A percentile compares a stretch with the other conserved stretches of the same genome.
Conservation (phyloP, 129 eudicot species). For the Pittosporum tobira region DNA sequence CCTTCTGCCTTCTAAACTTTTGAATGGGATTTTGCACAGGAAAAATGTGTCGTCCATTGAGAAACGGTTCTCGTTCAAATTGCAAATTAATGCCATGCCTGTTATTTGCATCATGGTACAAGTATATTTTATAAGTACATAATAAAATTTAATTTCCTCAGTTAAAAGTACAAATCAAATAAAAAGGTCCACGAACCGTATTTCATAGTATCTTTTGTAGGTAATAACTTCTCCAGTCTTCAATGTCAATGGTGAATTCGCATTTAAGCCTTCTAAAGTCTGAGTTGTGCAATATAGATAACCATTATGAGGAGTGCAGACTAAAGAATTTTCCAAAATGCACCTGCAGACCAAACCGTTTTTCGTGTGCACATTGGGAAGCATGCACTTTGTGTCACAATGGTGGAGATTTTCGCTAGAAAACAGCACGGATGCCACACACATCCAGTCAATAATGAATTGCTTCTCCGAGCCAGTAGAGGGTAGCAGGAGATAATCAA, state of each 20-base stretch:
- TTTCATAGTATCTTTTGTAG: slow-evolving; percentile 40
- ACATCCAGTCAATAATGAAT: slow-evolving; percentile 47
- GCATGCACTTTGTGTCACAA: slow-evolving; percentile 9
- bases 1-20: slow-evolving; percentile 28
- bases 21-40: slow-evolving; percentile 51
- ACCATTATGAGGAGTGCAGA: slow-evolving; percentile 68
- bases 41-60: slow-evolving; percentile 44
- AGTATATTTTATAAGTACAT: background rate
- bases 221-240: slow-evolving; percentile 31
- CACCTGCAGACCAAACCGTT: slow-evolving; percentile 47
- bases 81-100: slow-evolving; percentile 48
- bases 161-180: background rate
- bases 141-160: background rate
- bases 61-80: slow-evolving; percentile 35
- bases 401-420: background rate
- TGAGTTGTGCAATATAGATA: slow-evolving; percentile 42
- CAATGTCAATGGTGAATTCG: slow-evolving; percentile 29
- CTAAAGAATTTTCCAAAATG: slow-evolving; percentile 51
- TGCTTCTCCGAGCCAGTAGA: slow-evolving; percentile 11
- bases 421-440: slow-evolving; percentile 34
- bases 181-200: slow-evolving; percentile 20
- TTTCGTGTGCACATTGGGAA: slow-evolving; percentile 25
- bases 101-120: slow-evolving; percentile 6
- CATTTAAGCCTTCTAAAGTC: slow-evolving; percentile 34
- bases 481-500: slow-evolving; percentile 71